Base-by-base conservation (phyloP, 2,329 filamentous ascomycete species). In the Parafenestella ontariensis region DNA sequence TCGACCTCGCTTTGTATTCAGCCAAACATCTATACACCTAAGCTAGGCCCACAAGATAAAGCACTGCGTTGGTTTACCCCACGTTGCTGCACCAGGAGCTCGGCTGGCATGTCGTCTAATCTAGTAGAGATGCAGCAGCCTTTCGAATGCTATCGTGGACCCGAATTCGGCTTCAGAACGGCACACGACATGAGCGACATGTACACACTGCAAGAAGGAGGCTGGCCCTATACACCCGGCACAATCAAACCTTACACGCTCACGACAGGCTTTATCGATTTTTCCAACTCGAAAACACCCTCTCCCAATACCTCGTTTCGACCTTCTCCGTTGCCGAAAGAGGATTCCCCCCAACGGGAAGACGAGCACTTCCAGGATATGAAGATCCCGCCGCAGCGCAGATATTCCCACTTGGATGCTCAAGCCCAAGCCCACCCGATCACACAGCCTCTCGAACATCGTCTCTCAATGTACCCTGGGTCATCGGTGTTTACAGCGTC, bases 401-500 rank as follows among this genome's bases (percentile, higher is more conserved):
- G 40, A 18, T n/a, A 18, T 37, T 17, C 34, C 13, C 7, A 18
- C 13, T 8, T 37, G 3, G 34, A 7, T 6, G n/a, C 8, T n/a
- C n/a, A 18, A 37, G 34, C 34, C n/a, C 15, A 37, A 8, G 18
- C 18, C 7, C 13, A 37, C 34, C 13, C 34, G 8, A 17, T 8
- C 34, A 18, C 34, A 18, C 18, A n/a, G 18, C 7, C 34, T 46
- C 3, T 23, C 24, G 5, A 41, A 3, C 17, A n/a, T 42, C 9
- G 3, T 18, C n/a, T 8, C 2, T n/a, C 11, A 7, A n/a, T 37
- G 15, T 47, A 43, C 18, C 10, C 54, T 15, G 36, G 17, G 13
- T 39, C 55, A 40, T 33, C 44, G 2, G 41, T 45, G 13, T 64
- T 55, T 20, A 55, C 49, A 5, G 45, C 55, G 11, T 50, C 34